Base-by-base conservation (phyloP, 305 asterid species). In the Fraxinus floribunda region DNA sequence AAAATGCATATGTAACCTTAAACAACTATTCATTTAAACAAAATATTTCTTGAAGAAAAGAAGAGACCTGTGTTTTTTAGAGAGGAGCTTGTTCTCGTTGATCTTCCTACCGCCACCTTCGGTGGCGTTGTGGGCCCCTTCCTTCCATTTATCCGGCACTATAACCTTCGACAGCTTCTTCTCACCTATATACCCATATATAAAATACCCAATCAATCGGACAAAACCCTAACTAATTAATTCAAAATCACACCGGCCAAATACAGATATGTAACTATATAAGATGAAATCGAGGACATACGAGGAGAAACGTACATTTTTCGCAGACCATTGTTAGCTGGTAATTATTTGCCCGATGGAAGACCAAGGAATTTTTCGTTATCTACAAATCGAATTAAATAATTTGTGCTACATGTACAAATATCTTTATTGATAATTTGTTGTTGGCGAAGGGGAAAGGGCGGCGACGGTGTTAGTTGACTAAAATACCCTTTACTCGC, bases 141-240 rank as follows among this genome's bases (percentile, higher is more conserved):
- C 98, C 83, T 95, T 95, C 99, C 99, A 95, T 81, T 95, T 95
- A 82, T 95, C 99, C 81, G 99, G 98, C 79, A 95, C 99, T 32
- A 95, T 95, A 73, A 95, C 95, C 90, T 94, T 95, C 75, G 91
- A 79, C 5, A 95, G 92, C 92, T 95, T 95, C 94, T 95, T 94
- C 89, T 94, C 98, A 81, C 99, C 99, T 94, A 89, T 15, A 13
- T 18, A 7, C 18, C 18, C 16, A 39, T 10, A 13, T 38, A 81
- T 64, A 78, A 80, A 9, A 79, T 76, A 81, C 84, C 86, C 84
- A 83, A 84, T 49, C 60, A 49, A 13, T 80, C 30, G 4, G 64
- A 22, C 5, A 38, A 80, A 88, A 86, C 91, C 92, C 90, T 86
- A 83, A 77, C 15, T 29, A 52, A 52, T 74, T 34, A 41, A 80